Evolutionary conservation across 257 asterid genomes (phyloP).

Genomic region (Dorcoceras hygrometricum): DNA sequence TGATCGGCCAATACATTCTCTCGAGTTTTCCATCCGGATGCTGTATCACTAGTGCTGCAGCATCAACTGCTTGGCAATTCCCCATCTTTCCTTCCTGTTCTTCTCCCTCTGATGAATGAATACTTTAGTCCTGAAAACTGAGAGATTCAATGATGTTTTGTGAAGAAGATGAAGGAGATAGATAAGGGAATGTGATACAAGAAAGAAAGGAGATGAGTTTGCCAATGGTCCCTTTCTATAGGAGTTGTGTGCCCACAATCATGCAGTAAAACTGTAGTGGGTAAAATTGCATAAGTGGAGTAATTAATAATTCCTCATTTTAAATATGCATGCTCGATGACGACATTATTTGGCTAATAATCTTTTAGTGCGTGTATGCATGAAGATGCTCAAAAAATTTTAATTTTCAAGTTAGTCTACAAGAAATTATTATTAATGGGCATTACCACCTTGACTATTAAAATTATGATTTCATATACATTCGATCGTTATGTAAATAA

Average conservation of each 20-base stretch:
- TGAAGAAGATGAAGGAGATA: slow-evolving; percentile 29
- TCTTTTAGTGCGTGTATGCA: too few relatives aligned
- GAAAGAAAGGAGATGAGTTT: slow-evolving; percentile 24
- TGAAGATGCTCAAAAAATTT: too few relatives aligned
- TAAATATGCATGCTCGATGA: neutral
- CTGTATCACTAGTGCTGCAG: slow-evolving; percentile 86
- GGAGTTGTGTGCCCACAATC: slow-evolving; percentile 27
- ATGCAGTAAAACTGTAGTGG: slow-evolving; percentile 4
- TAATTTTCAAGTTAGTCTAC: too few relatives aligned
- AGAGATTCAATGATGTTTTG: slow-evolving; percentile 27
- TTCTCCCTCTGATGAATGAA: neutral
- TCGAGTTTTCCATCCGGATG: slow-evolving; percentile 76
- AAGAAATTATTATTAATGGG: too few relatives aligned
- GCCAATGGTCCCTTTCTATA: slow-evolving; percentile 42
- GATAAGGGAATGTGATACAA: slow-evolving; percentile 21
- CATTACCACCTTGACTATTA: neutral
- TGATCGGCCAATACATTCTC: slow-evolving; percentile 69
- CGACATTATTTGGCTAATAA: neutral
- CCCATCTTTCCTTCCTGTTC: slow-evolving; percentile 45
- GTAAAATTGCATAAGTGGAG: neutral
- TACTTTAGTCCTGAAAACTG: neutral
- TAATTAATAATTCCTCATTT: neutral
- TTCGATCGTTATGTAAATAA: too few relatives aligned
- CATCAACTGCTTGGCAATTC: slow-evolving; percentile 87
- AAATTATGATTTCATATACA: too few relatives aligned